Conservation (phyloP, 2,329 filamentous ascomycete genomes). For the Amylocarpus encephaloides region DNA sequence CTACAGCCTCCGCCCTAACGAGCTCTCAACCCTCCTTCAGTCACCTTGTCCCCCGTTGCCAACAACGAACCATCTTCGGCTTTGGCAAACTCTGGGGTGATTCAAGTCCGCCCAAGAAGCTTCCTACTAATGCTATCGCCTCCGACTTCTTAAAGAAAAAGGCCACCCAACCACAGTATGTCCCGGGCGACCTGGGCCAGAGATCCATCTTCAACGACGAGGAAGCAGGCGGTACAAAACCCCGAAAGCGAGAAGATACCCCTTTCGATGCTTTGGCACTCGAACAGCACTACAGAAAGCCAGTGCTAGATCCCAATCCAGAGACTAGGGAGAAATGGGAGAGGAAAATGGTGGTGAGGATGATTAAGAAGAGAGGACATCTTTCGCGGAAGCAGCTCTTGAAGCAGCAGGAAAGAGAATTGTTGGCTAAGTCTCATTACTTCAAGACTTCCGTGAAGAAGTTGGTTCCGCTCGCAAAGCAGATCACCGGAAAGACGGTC, state of each 20-base stretch:
- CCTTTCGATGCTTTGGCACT: conserved; percentile 2
- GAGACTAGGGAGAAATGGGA: conserved; percentile 67
- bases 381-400: conserved; percentile 61
- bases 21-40: conserved; percentile 37
- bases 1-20: conserved; percentile 21
- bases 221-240: conserved; percentile 27
- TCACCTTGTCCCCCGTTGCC: conserved; percentile 21
- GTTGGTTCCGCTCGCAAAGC: conserved; percentile 73
- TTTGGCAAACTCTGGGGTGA: conserved; percentile 3
- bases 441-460: conserved; percentile 91
- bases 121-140: conserved; percentile 48
- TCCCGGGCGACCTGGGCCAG: conserved; percentile 39
- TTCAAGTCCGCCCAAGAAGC: conserved; percentile 11
- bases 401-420: conserved; percentile 53
- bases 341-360: conserved; percentile 74
- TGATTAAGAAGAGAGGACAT: conserved; percentile 62
- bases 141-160: conserved; percentile 47
- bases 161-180: conserved; percentile 30
- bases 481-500: conserved; percentile 89
- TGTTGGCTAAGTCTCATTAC: conserved; percentile 57
- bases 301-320: conserved; percentile 70
- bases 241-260: not conserved
- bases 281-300: conserved; percentile 49
- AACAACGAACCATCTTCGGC: conserved; percentile 24
- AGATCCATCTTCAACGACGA: conserved; percentile 48